Evolutionary conservation across 768 basidiomycete species (phyloP).

Genomic region (Dictyophora rubrovolvata): DNA sequence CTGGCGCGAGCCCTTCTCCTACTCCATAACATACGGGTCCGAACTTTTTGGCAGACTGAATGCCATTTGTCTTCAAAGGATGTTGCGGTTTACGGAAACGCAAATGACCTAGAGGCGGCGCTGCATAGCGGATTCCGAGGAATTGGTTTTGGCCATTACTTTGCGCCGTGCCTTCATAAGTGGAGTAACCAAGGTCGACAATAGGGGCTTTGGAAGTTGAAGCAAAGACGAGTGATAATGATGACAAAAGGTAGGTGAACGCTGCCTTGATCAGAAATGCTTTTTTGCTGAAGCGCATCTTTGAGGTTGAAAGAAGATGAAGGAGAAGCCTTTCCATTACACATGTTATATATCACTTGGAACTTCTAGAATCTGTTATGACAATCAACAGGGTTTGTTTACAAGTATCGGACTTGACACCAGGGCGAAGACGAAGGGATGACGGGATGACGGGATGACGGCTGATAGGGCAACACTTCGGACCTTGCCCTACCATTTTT

Average conservation of each 20-base stretch:
- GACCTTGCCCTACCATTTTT: too few relatives aligned
- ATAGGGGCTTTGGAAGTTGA: not conserved
- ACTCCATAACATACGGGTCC: slow-evolving; percentile 1
- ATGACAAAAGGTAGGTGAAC: not conserved
- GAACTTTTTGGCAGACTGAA: slow-evolving; percentile 5
- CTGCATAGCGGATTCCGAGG: slow-evolving; percentile 41
- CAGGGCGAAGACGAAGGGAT: too few relatives aligned
- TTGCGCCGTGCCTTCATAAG: slow-evolving; percentile 7
- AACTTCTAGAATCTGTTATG: too few relatives aligned
- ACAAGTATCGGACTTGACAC: too few relatives aligned
- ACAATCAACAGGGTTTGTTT: too few relatives aligned
- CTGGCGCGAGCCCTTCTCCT: not conserved
- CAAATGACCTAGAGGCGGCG: slow-evolving; percentile 39
- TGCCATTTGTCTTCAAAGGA: not conserved
- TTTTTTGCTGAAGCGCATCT: not conserved
- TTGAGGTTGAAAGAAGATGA: too few relatives aligned
- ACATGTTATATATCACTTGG: too few relatives aligned
- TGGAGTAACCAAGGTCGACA: slow-evolving; percentile 3
- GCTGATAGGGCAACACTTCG: too few relatives aligned
- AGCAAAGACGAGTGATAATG: not conserved
- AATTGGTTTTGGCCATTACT: slow-evolving; percentile 8
- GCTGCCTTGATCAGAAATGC: not conserved
- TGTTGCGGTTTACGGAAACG: slow-evolving; percentile 31
- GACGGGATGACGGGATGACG: too few relatives aligned
- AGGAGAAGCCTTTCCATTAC: too few relatives aligned